These are phyloP conservation scores for Gaertneriomyces sp. DNA, from an alignment of 192 early-diverging fungal species.

Conservation along the genomic window DNA sequence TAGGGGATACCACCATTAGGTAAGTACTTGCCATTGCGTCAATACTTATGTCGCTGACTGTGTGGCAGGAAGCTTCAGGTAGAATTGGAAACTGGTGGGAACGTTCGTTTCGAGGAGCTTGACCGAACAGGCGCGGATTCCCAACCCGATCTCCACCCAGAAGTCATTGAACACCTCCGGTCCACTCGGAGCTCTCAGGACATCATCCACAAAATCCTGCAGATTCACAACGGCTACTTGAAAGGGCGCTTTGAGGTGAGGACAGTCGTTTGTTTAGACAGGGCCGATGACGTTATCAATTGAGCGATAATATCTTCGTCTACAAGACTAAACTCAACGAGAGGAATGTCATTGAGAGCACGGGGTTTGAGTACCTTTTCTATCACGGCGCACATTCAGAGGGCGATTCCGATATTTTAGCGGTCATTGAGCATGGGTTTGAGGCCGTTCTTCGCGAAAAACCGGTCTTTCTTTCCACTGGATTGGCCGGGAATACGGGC, in stretches of 20 bases:
- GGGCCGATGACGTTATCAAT: background rate
- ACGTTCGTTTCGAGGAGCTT: slow-evolving; percentile 59
- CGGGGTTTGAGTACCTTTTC: slow-evolving; percentile 37
- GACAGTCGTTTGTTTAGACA: background rate
- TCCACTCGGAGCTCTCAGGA: no score
- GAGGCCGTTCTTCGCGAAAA: slow-evolving; percentile 1
- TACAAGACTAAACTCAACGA: background rate
- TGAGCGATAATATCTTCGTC: background rate
- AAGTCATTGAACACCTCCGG: no score
- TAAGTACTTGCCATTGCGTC: slow-evolving; percentile 8
- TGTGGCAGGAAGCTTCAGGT: slow-evolving; percentile 44
- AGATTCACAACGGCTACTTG: slow-evolving; percentile 47
- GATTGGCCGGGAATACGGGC: no score
- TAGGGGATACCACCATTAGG: slow-evolving; percentile 51
- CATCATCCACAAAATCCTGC: slow-evolving; percentile 49
- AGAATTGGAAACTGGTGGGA: slow-evolving; percentile 63
- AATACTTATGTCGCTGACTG: background rate
- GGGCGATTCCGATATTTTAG: slow-evolving; percentile 37
- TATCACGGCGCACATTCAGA: slow-evolving; percentile 23
- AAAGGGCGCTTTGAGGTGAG: slow-evolving; percentile 48
- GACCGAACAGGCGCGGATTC: slow-evolving; percentile 12
- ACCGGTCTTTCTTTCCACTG: background rate
- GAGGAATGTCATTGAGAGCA: slow-evolving; percentile 1
- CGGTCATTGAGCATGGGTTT: slow-evolving; percentile 49
- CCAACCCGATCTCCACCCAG: no score